Evolutionary conservation across 2,329 filamentous ascomycete genomes (phyloP).

Genomic region (Xylaria hypoxylon): DNA sequence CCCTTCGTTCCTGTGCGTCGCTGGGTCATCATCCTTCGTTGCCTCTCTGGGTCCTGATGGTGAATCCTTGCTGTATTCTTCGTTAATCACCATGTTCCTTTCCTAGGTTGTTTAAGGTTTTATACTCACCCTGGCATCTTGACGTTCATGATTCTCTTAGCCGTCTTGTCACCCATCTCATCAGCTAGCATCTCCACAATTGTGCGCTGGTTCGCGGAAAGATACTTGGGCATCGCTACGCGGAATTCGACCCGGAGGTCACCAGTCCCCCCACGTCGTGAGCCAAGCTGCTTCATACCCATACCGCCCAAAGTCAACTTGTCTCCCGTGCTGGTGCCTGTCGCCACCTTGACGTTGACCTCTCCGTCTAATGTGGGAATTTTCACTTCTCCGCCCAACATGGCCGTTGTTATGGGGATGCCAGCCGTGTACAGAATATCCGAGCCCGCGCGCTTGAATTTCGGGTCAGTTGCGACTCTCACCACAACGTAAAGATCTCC

Average conservation of each 20-base stretch:
- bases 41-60: slow-evolving; percentile 37
- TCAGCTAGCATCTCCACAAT: slow-evolving; percentile 96
- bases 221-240: slow-evolving; percentile 93
- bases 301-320: slow-evolving; percentile 88
- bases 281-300: slow-evolving; percentile 90
- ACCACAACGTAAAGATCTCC: slow-evolving; percentile 95
- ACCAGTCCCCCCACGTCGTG: slow-evolving; percentile 75
- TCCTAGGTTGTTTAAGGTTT: background rate
- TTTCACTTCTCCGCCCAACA: slow-evolving; percentile 89
- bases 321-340: slow-evolving; percentile 92
- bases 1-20: slow-evolving; percentile 80
- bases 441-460: slow-evolving; percentile 87
- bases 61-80: slow-evolving; percentile 28
- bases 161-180: slow-evolving; percentile 92
- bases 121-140: slow-evolving; percentile 62
- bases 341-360: slow-evolving; percentile 89
- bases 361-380: slow-evolving; percentile 92
- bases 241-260: slow-evolving; percentile 96
- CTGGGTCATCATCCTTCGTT: slow-evolving; percentile 53
- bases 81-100: slow-evolving; percentile 34
- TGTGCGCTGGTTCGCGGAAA: slow-evolving; percentile 89
- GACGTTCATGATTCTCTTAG: slow-evolving; percentile 92
- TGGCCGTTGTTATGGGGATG: slow-evolving; percentile 90
- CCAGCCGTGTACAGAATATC: slow-evolving; percentile 93
- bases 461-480: slow-evolving; percentile 86